These are phyloP conservation scores for Nannizzia gypsea DNA, from an alignment of 2,329 filamentous ascomycete genomes.

Conservation along the genomic window DNA sequence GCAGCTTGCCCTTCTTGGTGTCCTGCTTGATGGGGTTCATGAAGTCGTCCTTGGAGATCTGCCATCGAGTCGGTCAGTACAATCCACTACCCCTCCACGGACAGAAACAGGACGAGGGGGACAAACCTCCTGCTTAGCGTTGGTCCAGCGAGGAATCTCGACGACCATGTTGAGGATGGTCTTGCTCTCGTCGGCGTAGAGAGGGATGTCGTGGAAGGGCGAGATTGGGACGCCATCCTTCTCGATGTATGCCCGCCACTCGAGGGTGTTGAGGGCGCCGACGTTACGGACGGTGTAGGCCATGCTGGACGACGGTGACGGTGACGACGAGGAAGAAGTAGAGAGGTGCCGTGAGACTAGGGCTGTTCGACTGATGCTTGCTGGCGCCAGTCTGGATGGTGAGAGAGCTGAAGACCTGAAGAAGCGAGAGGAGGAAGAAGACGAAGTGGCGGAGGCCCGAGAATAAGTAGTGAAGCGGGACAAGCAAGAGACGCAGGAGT, in stretches of 20 bases:
- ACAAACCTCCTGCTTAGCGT: constrained; percentile 94
- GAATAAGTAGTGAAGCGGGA: constrained; percentile 14
- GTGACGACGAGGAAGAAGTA: constrained; percentile 23
- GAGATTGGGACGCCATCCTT: constrained; percentile 91
- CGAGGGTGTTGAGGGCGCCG: constrained; percentile 79
- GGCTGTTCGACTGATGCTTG: constrained; percentile 27
- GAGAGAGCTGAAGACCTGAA: constrained; percentile 16
- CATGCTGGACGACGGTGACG: constrained; percentile 17
- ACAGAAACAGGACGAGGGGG: not conserved
- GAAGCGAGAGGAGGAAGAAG: constrained; percentile 11
- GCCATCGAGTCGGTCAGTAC: constrained; percentile 6
- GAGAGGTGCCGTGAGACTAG: constrained; percentile 40
- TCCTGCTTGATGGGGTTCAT: constrained; percentile 99
- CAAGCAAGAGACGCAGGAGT: not conserved
- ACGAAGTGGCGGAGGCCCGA: constrained; percentile 10
- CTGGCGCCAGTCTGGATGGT: constrained; percentile 13
- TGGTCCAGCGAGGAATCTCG: constrained; percentile 99
- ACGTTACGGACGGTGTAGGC: constrained; percentile 73
- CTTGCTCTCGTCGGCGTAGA: constrained; percentile 93
- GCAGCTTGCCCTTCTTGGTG: constrained; percentile 98
- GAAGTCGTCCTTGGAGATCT: constrained; percentile 98
- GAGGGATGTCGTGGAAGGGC: constrained; percentile 95
- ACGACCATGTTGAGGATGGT: constrained; percentile 98
- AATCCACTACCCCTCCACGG: not conserved
- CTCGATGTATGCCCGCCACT: constrained; percentile 96